Base-by-base conservation (phyloP, 768 basidiomycete species). In the Sistotremastrum suecicum region DNA sequence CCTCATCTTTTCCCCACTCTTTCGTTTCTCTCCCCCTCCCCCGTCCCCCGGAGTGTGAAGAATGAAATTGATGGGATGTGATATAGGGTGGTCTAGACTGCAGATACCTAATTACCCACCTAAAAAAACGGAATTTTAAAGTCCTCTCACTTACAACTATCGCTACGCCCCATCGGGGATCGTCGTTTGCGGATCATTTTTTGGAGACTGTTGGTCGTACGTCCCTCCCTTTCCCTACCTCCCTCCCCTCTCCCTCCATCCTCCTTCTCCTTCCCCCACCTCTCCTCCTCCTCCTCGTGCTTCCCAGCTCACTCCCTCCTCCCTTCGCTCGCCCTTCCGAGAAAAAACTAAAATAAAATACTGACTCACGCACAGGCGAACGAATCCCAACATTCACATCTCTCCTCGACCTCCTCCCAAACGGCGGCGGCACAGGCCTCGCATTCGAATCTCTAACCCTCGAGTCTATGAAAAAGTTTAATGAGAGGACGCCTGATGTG, bases 41-140 rank as follows among this genome's bases (percentile, higher is more conserved):
- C 37, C 12, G 37, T 9, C 37, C 12, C 9, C 9, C 37, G 12
- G 9, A 12, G 33, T 8, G 8, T 41, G 33, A 41, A 32, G 33
- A 41, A 32, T 39, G 38, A n/a, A 48, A 38, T 11, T 43, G 5
- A 31, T 43, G 8, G 7, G 34, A 74, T 87, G 84, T 7, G 90
- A 94, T 56, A 76, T 9, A 78, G 91, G 94, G 94, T 29, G 95
- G 95, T 6, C 71, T 98, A 20, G 95, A 98, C 60, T 92, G 86
- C 54, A 76, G 95, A 40, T 79, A 77, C 55, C 80, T 97, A 54
- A 80, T 91, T 28, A 85, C 91, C 1, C 78, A 89, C 39, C 72
- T 97, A 43, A 78, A 76, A 35, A 62, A 78, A 29, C 79, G 80
- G 41, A 77, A 74, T 31, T 98, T 95, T 65, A 68, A 66, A 32